Base-by-base conservation (phyloP, 768 basidiomycete species). In the Phanerochaete sordida region DNA sequence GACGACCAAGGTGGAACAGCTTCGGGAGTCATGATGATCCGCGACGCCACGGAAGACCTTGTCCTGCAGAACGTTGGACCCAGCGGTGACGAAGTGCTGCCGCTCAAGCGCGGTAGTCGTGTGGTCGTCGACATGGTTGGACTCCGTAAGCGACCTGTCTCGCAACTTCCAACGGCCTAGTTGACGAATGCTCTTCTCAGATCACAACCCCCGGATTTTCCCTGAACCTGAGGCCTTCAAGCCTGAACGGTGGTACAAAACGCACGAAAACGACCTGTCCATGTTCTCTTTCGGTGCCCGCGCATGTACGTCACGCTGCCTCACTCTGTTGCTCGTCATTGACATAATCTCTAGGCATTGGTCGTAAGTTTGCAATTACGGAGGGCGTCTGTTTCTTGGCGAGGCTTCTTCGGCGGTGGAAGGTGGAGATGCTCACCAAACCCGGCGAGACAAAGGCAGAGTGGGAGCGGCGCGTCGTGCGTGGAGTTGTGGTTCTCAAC, bases 211-310 rank as follows among this genome's bases (percentile, higher is more conserved):
- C n/a, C 39, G 58, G 27, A 26, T 44, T 27, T 54, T 53, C 35
- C 58, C 58, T n/a, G 58, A 59, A 12, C 58, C 58, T 37, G 58
- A 59, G 30, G 58, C 26, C 15, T 59, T 33, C 44, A 52, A 46
- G 50, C 58, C 47, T 1, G 58, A 59, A 24, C 58, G 51, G 28
- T 59, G 58, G 58, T 59, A 59, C 47, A 26, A 53, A 39, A 44
- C 26, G 1, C 24, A 23, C 43, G 58, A 59, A 51, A 53, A 28
- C 21, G 51, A 59, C 44, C n/a, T 59, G 27, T 21, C 58, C 11
- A 52, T 59, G 50, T 59, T 59, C 44, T 59, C 58, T 23, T 9
- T 54, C 4, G 58, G 58, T 5, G 27, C 58, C 3, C 51, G 58
- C 44, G 21, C 51, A 27, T 59, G 51, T 59, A 15, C 21, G 58